Percentiles rank a stretch among this genome's conserved stretches.
Evolutionary conservation across 768 basidiomycete genomes (phyloP).

Genomic region (Saitozyma sp.): DNA sequence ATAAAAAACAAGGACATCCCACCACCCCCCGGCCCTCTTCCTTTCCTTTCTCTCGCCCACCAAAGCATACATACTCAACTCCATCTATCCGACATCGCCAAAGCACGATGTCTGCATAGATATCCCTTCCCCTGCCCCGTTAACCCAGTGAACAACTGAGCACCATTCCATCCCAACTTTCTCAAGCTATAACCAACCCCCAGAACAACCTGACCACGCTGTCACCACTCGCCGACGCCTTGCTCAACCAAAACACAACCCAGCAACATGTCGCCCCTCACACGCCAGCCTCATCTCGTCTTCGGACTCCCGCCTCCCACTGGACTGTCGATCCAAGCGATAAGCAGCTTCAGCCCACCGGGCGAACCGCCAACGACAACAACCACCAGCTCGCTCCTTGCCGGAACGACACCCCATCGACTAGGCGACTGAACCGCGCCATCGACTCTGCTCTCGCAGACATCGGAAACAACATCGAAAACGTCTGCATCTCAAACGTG

Average conservation of each 20-base stretch:
- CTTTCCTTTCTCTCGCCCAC: not conserved
- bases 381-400: not conserved
- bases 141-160: not conserved
- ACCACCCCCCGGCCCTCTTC: not conserved
- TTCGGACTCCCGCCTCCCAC: too few relatives aligned
- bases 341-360: too few relatives aligned
- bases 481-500: slow-evolving; percentile 3
- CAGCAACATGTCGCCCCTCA: slow-evolving; percentile 9
- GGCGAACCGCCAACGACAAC: not conserved
- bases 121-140: not conserved
- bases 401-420: slow-evolving; percentile 5
- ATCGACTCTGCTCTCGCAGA: too few relatives aligned
- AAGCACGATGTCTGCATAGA: slow-evolving; percentile 8
- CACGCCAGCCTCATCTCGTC: too few relatives aligned
- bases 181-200: slow-evolving; percentile 3
- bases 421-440: slow-evolving; percentile 13
- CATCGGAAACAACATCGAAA: not conserved
- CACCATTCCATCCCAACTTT: not conserved
- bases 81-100: not conserved
- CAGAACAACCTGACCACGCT: slow-evolving; percentile 3
- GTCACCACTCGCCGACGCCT: slow-evolving; percentile 1
- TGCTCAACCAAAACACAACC: not conserved
- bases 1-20: too few relatives aligned
- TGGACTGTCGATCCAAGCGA: too few relatives aligned
- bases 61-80: not conserved